A percentile compares a stretch with the other conserved stretches of the same genome.
These are phyloP conservation scores for Ustilago cynodontis DNA, from an alignment of 1,284 basidiomycete species.

Conservation along the genomic window DNA sequence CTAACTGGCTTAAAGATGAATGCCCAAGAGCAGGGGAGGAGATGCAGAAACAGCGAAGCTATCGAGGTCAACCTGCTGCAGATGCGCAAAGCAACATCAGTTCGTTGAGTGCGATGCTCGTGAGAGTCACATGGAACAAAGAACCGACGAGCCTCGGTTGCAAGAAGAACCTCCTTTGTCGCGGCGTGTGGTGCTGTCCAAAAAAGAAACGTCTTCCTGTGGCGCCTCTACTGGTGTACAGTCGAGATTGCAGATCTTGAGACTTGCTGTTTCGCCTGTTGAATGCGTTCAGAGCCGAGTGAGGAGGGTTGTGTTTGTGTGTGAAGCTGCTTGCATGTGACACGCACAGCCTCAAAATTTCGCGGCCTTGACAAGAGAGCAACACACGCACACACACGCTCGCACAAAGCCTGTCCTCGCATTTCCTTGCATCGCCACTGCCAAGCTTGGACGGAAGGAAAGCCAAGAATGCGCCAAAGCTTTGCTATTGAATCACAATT, in stretches of 20 bases:
- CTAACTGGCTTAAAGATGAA: neutral
- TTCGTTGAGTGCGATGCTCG: neutral
- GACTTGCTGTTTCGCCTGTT: too few relatives aligned
- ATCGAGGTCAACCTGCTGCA: neutral
- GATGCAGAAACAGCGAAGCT: neutral
- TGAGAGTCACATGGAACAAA: conserved; percentile 1
- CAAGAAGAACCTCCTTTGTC: neutral
- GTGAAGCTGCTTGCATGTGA: conserved; percentile 1
- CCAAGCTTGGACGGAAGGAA: neutral
- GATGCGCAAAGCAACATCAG: neutral
- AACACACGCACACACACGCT: neutral
- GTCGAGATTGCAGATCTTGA: too few relatives aligned
- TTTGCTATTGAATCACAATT: neutral
- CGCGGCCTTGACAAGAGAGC: neutral
- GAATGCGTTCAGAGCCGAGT: too few relatives aligned
- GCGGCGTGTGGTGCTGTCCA: neutral
- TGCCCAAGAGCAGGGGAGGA: neutral
- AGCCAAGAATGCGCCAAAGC: neutral
- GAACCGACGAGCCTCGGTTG: neutral
- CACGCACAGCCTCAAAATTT: conserved; percentile 21
- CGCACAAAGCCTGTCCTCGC: neutral
- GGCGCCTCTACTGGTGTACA: too few relatives aligned
- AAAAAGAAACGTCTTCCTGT: too few relatives aligned
- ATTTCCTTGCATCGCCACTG: neutral
- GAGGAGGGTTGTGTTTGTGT: neutral